Conservation (phyloP, 495 filamentous ascomycete genomes). For the Podospora pseudoanserina region DNA sequence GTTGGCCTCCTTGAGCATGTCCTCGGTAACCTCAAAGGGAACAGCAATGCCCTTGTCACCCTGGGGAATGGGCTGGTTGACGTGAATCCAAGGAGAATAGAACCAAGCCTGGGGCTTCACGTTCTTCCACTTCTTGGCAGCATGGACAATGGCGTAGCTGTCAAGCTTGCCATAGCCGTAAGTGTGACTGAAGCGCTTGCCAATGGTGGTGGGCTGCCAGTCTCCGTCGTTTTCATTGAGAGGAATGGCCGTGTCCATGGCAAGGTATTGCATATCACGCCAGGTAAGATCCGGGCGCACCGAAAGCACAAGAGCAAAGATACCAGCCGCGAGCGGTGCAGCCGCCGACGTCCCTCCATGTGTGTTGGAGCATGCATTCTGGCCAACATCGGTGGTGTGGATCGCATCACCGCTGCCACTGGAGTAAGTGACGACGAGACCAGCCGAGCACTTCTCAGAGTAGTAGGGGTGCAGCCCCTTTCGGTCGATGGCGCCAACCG, state of each 20-base stretch:
- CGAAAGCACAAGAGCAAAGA: slow-evolving; percentile 87
- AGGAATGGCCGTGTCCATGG: slow-evolving; percentile 78
- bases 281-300: slow-evolving; percentile 84
- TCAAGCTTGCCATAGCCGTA: slow-evolving; percentile 96
- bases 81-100: slow-evolving; percentile 86
- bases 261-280: slow-evolving; percentile 92
- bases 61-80: slow-evolving; percentile 81
- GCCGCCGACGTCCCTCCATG: slow-evolving; percentile 98
- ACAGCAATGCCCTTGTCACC: slow-evolving; percentile 77
- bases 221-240: slow-evolving; percentile 67
- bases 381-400: slow-evolving; percentile 92
- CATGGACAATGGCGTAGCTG: slow-evolving; percentile 78
- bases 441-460: slow-evolving; percentile 92
- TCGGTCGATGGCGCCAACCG: slow-evolving; percentile 88
- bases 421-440: slow-evolving; percentile 93
- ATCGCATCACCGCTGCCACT: slow-evolving; percentile 86
- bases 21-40: slow-evolving; percentile 68
- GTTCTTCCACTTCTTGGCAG: slow-evolving; percentile 75
- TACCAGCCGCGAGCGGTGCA: slow-evolving; percentile 84
- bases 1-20: slow-evolving; percentile 77
- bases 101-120: slow-evolving; percentile 99
- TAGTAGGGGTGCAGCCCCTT: slow-evolving; percentile 85
- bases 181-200: slow-evolving; percentile 84
- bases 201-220: slow-evolving; percentile 76
- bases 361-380: slow-evolving; percentile 65